phyloP scores from a whole-genome alignment of 2,329 filamentous ascomycete genomes.

The Fusarium bactridioides region DNA sequence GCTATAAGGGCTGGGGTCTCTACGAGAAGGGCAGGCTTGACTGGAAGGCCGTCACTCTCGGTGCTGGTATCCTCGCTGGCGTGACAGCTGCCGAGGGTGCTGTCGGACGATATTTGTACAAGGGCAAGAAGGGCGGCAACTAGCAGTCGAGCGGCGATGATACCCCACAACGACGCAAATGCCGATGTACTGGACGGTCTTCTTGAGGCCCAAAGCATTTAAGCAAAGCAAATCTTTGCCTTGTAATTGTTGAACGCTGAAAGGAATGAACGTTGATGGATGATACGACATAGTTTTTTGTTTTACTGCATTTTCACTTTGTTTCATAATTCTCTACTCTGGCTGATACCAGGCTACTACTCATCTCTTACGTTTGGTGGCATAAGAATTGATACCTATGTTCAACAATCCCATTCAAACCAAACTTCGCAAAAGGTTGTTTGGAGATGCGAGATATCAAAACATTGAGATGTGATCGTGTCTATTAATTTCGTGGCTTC shows the following conservation, averaged over 20 bases:
- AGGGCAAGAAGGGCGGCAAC: constrained; percentile 47
- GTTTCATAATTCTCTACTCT: constrained; percentile 30
- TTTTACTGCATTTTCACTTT: constrained; percentile 21
- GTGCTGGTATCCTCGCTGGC: constrained; percentile 58
- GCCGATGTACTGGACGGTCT: background rate
- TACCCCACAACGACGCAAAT: background rate
- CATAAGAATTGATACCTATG: constrained; percentile 22
- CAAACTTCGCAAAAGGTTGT: background rate
- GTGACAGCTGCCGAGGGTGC: constrained; percentile 60
- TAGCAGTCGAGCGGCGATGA: constrained; percentile 1
- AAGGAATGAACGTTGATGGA: background rate
- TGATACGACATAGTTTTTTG: constrained; percentile 27
- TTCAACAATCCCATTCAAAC: background rate
- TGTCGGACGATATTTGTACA: constrained; percentile 56
- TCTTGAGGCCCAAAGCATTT: background rate
- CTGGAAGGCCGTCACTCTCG: constrained; percentile 60
- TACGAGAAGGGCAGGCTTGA: constrained; percentile 61
- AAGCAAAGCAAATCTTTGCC: no score
- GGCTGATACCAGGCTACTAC: constrained; percentile 35
- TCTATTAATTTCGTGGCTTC: constrained; percentile 39
- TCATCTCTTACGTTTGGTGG: constrained; percentile 29
- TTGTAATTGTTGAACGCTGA: background rate
- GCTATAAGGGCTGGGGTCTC: constrained; percentile 64
- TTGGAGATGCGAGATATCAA: background rate
- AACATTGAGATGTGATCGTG: constrained; percentile 39